These are phyloP conservation scores for Russula sp. DNA, from an alignment of 768 basidiomycete species.

Conservation along the genomic window DNA sequence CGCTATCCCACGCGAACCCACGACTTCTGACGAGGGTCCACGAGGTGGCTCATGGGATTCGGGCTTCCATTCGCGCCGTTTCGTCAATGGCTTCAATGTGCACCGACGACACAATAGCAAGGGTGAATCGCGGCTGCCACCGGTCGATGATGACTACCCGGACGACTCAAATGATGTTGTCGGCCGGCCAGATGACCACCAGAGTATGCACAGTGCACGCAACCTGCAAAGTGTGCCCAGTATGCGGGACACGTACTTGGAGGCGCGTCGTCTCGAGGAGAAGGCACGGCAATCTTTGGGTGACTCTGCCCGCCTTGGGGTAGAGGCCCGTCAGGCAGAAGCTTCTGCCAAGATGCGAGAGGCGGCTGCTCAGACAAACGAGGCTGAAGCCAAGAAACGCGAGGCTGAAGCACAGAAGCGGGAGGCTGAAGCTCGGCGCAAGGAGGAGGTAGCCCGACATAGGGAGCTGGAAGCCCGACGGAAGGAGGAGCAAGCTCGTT, in stretches of 20 bases:
- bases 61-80: constrained; percentile 20
- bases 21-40: constrained; percentile 14
- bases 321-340: no score
- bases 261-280: no score
- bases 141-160: constrained; percentile 6
- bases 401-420: no score
- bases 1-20: constrained; percentile 17
- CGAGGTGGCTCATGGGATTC: constrained; percentile 11
- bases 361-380: no score
- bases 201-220: background rate
- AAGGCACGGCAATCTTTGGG: no score
- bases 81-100: constrained; percentile 7
- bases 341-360: no score
- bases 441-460: constrained; percentile 24
- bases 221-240: constrained; percentile 17
- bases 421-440: no score
- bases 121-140: constrained; percentile 8
- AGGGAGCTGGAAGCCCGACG: constrained; percentile 26
- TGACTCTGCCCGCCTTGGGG: no score
- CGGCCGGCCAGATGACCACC: constrained; percentile 14
- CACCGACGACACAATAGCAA: constrained; percentile 20
- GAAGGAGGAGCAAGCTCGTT: no score
- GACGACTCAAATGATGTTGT: constrained; percentile 20
- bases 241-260: constrained; percentile 18
- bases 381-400: no score